A percentile compares a stretch with the other conserved stretches of the same genome.
phyloP scores from a whole-genome alignment of 2,329 filamentous ascomycete genomes.

The Arthrobotrys entomopaga region DNA sequence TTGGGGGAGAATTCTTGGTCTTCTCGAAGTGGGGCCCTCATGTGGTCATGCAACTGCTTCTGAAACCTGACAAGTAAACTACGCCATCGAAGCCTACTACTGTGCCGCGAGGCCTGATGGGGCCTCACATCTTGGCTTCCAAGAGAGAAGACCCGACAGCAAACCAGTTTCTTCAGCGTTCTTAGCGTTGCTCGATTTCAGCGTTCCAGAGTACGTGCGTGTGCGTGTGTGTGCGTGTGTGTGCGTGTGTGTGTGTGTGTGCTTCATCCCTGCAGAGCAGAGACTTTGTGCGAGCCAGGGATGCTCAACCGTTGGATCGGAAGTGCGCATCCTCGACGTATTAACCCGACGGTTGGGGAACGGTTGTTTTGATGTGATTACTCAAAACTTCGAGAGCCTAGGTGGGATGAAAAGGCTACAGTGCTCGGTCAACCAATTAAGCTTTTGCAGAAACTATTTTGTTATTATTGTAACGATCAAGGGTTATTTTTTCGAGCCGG shows the following conservation, averaged over 20 bases:
- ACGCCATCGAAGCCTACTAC: conserved; percentile 8
- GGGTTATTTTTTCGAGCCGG: conserved; percentile 1
- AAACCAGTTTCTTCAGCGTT: conserved; percentile 24
- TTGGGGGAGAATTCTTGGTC: not conserved
- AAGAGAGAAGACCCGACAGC: not conserved
- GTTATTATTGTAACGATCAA: not conserved
- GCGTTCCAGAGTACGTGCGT: conserved; percentile 3
- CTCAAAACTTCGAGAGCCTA: not conserved
- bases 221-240: not conserved
- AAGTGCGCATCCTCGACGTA: conserved; percentile 25
- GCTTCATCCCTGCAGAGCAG: conserved; percentile 3
- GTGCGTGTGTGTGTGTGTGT: not conserved
- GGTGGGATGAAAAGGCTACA: not conserved
- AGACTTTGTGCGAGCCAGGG: conserved; percentile 2
- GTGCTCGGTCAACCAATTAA: no score
- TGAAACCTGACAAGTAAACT: conserved; percentile 29
- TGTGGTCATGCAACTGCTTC: conserved; percentile 25
- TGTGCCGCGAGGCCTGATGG: conserved; percentile 12
- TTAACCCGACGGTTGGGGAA: conserved; percentile 46
- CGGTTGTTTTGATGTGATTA: conserved; percentile 28
- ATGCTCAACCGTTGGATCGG: conserved; percentile 31
- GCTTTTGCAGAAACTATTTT: not conserved
- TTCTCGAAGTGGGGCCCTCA: conserved; percentile 46
- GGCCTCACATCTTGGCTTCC: not conserved
- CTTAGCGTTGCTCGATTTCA: no score